Evolutionary conservation across 352 stramenopile genomes (phyloP).

Genomic region (Lagenidium giganteum): DNA sequence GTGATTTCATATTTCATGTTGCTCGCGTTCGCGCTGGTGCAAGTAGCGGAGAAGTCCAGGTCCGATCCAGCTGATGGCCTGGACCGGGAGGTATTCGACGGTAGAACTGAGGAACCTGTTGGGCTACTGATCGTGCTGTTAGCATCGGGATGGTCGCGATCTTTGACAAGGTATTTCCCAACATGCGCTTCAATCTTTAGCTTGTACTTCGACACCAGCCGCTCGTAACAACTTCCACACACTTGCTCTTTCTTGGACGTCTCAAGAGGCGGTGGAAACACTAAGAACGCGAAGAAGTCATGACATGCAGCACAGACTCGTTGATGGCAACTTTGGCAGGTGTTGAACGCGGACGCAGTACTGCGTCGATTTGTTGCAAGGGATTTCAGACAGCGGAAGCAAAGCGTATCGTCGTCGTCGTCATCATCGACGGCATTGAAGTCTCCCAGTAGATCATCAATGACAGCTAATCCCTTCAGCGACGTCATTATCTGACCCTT

Average conservation of each 20-base stretch:
- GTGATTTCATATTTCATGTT: conserved; percentile 39
- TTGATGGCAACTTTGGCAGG: conserved; percentile 42
- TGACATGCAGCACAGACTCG: conserved; percentile 40
- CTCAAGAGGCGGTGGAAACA: conserved; percentile 45
- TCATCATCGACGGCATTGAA: conserved; percentile 28
- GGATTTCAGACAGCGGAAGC: conserved; percentile 40
- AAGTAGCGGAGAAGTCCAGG: no score
- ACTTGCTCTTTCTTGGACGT: conserved; percentile 40
- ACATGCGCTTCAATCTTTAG: conserved; percentile 48
- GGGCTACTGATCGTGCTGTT: conserved; percentile 1
- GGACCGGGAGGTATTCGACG: no score
- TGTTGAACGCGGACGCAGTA: not conserved
- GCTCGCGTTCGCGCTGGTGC: conserved; percentile 7
- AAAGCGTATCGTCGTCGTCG: conserved; percentile 38
- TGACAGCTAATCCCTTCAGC: no score
- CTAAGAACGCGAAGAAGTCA: conserved; percentile 41
- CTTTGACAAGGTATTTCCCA: conserved; percentile 45
- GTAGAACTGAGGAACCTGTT: conserved; percentile 13
- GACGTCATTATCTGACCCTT: no score
- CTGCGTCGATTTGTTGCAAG: no score
- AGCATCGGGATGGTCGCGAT: conserved; percentile 17
- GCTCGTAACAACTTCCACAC: conserved; percentile 50
- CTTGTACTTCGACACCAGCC: conserved; percentile 47
- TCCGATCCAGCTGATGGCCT: no score
- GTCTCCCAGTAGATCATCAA: no score